A percentile compares a stretch with the other conserved stretches of the same genome.
Conservation (phyloP, 192 early-diverging fungal species). For the Paraglomus brasilianum region DNA sequence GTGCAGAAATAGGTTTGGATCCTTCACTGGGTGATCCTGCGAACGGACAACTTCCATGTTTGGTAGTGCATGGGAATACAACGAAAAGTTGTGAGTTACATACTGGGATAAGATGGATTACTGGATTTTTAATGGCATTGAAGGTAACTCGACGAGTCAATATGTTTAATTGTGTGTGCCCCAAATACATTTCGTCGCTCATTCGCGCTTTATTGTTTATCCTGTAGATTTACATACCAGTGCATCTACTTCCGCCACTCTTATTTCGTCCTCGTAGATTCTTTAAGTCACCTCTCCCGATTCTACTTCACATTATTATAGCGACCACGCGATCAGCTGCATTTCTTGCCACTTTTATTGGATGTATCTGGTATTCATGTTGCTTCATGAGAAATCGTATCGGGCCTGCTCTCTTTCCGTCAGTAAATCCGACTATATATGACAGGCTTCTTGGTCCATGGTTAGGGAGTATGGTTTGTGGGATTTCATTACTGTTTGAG, state of each 20-base stretch:
- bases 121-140: conserved; percentile 41
- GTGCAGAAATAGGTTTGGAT: conserved; percentile 38
- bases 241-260: conserved; percentile 57
- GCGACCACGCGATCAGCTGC: conserved; percentile 50
- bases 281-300: conserved; percentile 34
- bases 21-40: conserved; percentile 35
- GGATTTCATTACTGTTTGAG: conserved; percentile 66
- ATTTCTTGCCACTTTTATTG: conserved; percentile 57
- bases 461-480: conserved; percentile 58
- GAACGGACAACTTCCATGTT: background rate
- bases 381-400: conserved; percentile 51
- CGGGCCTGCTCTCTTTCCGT: conserved; percentile 33
- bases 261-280: conserved; percentile 49
- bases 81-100: background rate
- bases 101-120: conserved; percentile 34
- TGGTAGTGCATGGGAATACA: background rate
- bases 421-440: conserved; percentile 40
- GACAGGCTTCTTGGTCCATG: conserved; percentile 35
- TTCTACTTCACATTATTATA: conserved; percentile 41
- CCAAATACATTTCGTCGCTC: too few species aligned
- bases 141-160: too few species aligned
- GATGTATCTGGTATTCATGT: conserved; percentile 52
- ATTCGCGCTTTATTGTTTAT: conserved; percentile 3
- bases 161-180: too few species aligned
- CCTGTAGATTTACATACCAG: conserved; percentile 60